These are phyloP conservation scores for Sicyos edulis DNA, from an alignment of 306 rosid genomes.

Conservation along the genomic window DNA sequence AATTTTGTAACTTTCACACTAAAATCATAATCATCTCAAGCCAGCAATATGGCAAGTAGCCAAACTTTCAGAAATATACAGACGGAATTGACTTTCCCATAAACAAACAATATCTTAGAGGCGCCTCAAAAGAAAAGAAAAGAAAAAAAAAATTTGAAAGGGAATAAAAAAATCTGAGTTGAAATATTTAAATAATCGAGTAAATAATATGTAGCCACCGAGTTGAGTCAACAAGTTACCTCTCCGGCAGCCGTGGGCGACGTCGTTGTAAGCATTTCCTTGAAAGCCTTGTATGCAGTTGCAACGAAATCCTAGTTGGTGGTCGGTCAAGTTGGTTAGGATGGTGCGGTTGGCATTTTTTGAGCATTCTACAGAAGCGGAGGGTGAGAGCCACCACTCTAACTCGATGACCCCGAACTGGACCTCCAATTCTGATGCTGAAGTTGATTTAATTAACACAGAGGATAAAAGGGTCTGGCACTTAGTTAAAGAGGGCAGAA, in stretches of 20 bases:
- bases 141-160: too few relatives aligned
- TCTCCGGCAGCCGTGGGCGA: conserved; percentile 58
- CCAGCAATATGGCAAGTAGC: background rate
- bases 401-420: conserved; percentile 55
- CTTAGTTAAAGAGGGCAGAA: background rate
- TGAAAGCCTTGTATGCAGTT: conserved; percentile 37
- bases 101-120: background rate
- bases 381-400: conserved; percentile 65
- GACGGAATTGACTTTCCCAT: conserved; percentile 16
- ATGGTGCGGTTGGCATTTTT: conserved; percentile 13
- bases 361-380: conserved; percentile 29
- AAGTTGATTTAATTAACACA: conserved; percentile 30
- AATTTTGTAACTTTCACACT: conserved; percentile 16
- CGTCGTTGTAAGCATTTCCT: conserved; percentile 49
- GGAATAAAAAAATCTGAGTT: too few relatives aligned
- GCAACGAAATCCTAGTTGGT: conserved; percentile 45
- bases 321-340: background rate
- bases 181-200: too few relatives aligned
- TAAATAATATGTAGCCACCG: background rate
- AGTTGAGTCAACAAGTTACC: conserved; percentile 42
- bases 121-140: background rate
- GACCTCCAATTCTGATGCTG: conserved; percentile 30
- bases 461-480: conserved; percentile 53
- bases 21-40: background rate
- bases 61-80: conserved; percentile 16